Base-by-base conservation (phyloP, 2,329 filamentous ascomycete species). In the Bipolaris oryzae region DNA sequence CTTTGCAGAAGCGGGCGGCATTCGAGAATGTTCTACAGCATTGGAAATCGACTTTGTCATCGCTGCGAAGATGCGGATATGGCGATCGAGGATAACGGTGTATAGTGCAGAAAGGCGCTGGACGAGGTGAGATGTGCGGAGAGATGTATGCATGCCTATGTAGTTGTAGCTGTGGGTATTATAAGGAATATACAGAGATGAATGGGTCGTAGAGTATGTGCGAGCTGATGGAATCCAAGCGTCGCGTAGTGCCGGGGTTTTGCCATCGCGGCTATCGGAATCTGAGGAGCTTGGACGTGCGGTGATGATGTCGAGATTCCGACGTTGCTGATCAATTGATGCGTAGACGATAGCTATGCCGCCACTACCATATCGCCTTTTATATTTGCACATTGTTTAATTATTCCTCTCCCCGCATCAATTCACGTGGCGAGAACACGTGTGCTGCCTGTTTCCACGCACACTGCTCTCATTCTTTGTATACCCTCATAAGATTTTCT, bases 281-380 rank as follows among this genome's bases (percentile, higher is more conserved):
- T n/a, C n/a, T n/a, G 46, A 55, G 67, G 62, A 71, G 66, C 62
- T 70, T 62, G 55, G 49, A 44, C 52, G 44, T 31, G 34, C 47
- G 49, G 39, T 60, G 61, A 66, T 68, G 66, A 69, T 66, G 66
- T 64, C 63, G 60, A 62, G 64, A 67, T 62, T 59, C 61, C 35
- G 53, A 55, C 38, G 60, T 59, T 63, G 63, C 62, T 64, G 57
- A 67, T 59, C 62, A 63, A 55, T 64, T 49, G 58, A 56, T 25
- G 49, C 23, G 42, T 7, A 45, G 48, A 58, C 60, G 58, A 56
- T 25, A 51, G 9, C n/a, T 13, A 45, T 50, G 60, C 61, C 65
- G 54, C 62, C 41, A 66, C 62, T 48, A 34, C 37, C 58, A 28
- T 52, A 21, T 41, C 48, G 43, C 41, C 31, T 45, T 50, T n/a